Conservation (phyloP, 1,284 basidiomycete species). For the Termitomyces sp. region DNA sequence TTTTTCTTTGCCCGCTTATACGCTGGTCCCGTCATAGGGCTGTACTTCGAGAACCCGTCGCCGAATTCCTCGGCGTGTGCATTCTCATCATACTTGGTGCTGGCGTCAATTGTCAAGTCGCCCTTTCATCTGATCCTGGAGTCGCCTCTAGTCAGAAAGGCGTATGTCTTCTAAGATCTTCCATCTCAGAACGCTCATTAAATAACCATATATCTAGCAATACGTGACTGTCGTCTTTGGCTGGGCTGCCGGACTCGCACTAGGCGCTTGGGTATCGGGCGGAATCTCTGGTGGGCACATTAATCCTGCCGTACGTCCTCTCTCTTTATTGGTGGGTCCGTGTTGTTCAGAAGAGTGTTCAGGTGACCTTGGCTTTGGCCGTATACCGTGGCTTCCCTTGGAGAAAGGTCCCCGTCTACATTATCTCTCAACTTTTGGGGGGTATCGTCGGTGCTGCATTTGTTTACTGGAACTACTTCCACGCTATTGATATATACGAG, state of each 20-base stretch:
- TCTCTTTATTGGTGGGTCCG: background rate
- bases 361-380: slow-evolving; percentile 67
- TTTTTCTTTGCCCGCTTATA: background rate
- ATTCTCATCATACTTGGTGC: slow-evolving; percentile 59
- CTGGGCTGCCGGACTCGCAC: slow-evolving; percentile 61
- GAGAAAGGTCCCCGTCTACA: slow-evolving; percentile 73
- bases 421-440: slow-evolving; percentile 69
- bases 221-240: slow-evolving; percentile 59
- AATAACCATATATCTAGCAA: slow-evolving; percentile 31
- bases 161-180: slow-evolving; percentile 36
- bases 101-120: slow-evolving; percentile 61
- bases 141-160: slow-evolving; percentile 56
- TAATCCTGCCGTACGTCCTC: slow-evolving; percentile 59
- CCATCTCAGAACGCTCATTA: background rate
- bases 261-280: slow-evolving; percentile 65
- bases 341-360: slow-evolving; percentile 3
- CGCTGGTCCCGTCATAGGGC: slow-evolving; percentile 14
- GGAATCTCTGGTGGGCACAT: slow-evolving; percentile 75
- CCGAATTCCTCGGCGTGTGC: slow-evolving; percentile 56
- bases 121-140: slow-evolving; percentile 44
- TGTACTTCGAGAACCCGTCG: slow-evolving; percentile 53
- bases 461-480: slow-evolving; percentile 73
- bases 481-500: slow-evolving; percentile 69
- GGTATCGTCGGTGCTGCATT: slow-evolving; percentile 62
- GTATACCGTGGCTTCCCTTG: slow-evolving; percentile 72